Percentiles rank a stretch among this genome's conserved stretches.
Conservation (phyloP, 2,329 filamentous ascomycete genomes). For the Thielaviopsis euricoi region DNA sequence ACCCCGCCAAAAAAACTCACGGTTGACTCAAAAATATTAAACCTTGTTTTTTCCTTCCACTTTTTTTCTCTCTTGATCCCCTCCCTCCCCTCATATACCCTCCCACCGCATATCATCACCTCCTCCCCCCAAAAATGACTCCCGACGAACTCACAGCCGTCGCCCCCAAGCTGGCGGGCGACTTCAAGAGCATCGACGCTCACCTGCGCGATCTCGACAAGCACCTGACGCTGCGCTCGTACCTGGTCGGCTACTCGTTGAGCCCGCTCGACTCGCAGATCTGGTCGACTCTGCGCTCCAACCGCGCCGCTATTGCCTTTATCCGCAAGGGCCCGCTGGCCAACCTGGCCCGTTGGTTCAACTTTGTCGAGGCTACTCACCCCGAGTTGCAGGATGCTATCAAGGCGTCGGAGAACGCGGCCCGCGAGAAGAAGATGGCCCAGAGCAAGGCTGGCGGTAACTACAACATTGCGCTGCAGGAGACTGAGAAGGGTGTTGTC, state of each 20-base stretch:
- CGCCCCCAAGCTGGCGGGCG: constrained; percentile 35
- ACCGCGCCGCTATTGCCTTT: constrained; percentile 67
- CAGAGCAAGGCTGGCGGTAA: constrained; percentile 64
- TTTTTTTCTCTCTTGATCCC: neutral
- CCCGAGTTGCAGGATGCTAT: constrained; percentile 58
- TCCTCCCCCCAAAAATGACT: constrained; percentile 32
- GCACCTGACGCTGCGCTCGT: constrained; percentile 72
- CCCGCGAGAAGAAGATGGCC: constrained; percentile 50
- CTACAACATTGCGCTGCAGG: constrained; percentile 76
- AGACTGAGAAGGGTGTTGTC: constrained; percentile 76
- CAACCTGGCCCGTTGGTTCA: constrained; percentile 77
- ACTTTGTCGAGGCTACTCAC: constrained; percentile 65
- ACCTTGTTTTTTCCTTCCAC: neutral
- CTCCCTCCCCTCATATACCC: neutral
- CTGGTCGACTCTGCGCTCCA: constrained; percentile 69
- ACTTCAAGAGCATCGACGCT: constrained; percentile 71
- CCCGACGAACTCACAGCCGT: constrained; percentile 36
- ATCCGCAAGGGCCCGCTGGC: constrained; percentile 61
- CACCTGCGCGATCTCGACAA: constrained; percentile 65
- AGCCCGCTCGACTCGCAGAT: constrained; percentile 64
- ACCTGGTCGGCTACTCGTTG: constrained; percentile 66
- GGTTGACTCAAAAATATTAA: neutral
- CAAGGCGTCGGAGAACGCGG: constrained; percentile 51
- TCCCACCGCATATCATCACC: neutral
- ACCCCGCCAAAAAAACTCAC: neutral